A percentile compares a stretch with the other conserved stretches of the same genome.
These are phyloP conservation scores for Kalaharituber pfeilii DNA, from an alignment of 2,329 filamentous ascomycete species.

Conservation along the genomic window DNA sequence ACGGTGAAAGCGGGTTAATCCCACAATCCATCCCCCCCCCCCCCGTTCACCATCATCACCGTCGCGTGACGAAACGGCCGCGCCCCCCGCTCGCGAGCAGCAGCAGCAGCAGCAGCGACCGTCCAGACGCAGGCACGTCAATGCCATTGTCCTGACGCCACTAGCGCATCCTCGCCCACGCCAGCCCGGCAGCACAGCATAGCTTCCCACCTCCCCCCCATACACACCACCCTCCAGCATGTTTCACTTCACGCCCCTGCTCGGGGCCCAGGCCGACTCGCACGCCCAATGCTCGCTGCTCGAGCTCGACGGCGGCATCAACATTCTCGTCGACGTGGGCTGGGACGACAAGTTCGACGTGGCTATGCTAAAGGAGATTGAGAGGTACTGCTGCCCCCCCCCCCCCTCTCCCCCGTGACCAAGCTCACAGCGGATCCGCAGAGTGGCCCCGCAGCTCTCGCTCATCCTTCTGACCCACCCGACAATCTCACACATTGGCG, in stretches of 20 bases:
- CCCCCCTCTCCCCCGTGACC: not conserved
- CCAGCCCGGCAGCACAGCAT: too few species aligned
- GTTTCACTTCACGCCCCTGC: conserved; percentile 89
- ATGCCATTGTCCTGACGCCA: too few species aligned
- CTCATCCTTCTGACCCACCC: conserved; percentile 89
- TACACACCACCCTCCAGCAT: conserved; percentile 34
- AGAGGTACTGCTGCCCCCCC: conserved; percentile 39
- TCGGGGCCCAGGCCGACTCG: conserved; percentile 77
- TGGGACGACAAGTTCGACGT: conserved; percentile 89
- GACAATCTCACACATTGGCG: conserved; percentile 76
- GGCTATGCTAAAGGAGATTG: conserved; percentile 65
- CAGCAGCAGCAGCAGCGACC: too few species aligned
- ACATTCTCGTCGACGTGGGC: conserved; percentile 82
- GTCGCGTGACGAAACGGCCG: too few species aligned
- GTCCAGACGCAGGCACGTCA: too few species aligned
- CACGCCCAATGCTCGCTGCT: conserved; percentile 85
- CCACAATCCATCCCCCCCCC: too few species aligned
- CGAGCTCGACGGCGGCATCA: conserved; percentile 91
- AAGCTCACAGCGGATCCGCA: conserved; percentile 27
- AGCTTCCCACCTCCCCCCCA: not conserved
- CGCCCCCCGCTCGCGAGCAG: too few species aligned
- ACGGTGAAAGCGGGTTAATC: too few species aligned
- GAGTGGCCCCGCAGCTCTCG: conserved; percentile 79
- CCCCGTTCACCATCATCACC: too few species aligned
- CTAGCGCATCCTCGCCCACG: too few species aligned